Evolutionary conservation across 2,329 filamentous ascomycete genomes (phyloP).

Genomic region (Apiospora rasikravindrae): DNA sequence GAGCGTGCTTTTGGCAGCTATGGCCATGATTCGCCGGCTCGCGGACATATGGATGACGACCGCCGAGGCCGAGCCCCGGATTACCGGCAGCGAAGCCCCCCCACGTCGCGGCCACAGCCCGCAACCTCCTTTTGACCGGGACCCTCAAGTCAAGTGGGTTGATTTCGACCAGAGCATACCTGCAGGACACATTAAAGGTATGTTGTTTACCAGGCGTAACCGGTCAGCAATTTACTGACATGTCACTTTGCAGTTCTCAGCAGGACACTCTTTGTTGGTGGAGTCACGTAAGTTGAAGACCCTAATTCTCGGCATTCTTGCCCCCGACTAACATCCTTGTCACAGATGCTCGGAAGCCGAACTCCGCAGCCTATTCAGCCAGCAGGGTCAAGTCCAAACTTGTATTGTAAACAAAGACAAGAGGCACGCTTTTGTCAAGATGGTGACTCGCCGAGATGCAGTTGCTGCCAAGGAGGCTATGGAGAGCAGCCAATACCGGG

Average conservation of each 20-base stretch:
- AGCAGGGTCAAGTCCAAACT: conserved; percentile 88
- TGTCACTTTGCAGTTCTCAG: conserved; percentile 68
- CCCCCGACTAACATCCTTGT: conserved; percentile 18
- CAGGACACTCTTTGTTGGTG: conserved; percentile 94
- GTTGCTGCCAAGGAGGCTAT: conserved; percentile 84
- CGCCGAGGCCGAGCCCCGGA: conserved; percentile 64
- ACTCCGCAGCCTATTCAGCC: conserved; percentile 78
- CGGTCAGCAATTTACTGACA: background rate
- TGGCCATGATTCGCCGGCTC: conserved; percentile 70
- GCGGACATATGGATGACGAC: conserved; percentile 58
- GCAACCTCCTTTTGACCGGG: conserved; percentile 52
- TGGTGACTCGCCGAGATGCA: conserved; percentile 88
- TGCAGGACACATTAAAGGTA: conserved; percentile 78
- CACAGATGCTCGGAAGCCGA: conserved; percentile 77
- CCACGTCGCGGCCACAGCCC: conserved; percentile 70
- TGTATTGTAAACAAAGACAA: conserved; percentile 99
- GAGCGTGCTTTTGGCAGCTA: conserved; percentile 78
- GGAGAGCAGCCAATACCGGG: conserved; percentile 78
- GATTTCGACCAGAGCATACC: conserved; percentile 79
- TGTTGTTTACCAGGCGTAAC: conserved; percentile 17
- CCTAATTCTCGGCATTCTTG: conserved; percentile 18
- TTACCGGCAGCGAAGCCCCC: conserved; percentile 91
- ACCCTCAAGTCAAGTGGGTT: conserved; percentile 68
- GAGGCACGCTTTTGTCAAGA: conserved; percentile 98
- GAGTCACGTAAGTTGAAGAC: conserved; percentile 74